These are phyloP conservation scores for Nakazawaea sp. DNA, from an alignment of 805 yeast genomes.

Conservation along the genomic window DNA sequence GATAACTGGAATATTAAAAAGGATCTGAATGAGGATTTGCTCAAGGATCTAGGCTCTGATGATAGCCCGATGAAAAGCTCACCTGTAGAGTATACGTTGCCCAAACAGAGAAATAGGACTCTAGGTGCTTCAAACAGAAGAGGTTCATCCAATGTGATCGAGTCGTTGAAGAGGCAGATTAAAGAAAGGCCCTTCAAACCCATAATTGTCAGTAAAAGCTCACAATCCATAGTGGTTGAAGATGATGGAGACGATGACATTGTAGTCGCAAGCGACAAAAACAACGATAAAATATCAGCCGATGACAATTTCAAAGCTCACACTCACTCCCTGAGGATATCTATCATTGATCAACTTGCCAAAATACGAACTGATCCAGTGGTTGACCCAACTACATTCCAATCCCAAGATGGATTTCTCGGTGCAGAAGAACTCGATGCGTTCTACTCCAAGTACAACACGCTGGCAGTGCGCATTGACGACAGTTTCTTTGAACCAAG, in stretches of 20 bases:
- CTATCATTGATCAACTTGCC: conserved; percentile 11
- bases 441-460: conserved; percentile 32
- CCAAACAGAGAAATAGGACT: conserved; percentile 1
- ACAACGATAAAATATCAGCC: too few species aligned
- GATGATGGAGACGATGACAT: too few species aligned
- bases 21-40: neutral
- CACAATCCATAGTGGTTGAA: conserved; percentile 1
- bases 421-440: conserved; percentile 29
- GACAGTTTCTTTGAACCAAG: conserved; percentile 19
- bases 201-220: conserved; percentile 1
- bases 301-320: too few species aligned
- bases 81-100: neutral
- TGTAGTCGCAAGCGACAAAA: too few species aligned
- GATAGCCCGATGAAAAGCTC: neutral
- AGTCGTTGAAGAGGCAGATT: conserved; percentile 2
- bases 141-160: conserved; percentile 1
- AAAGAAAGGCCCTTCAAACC: conserved; percentile 5
- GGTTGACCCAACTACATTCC: conserved; percentile 15
- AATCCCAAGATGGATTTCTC: conserved; percentile 31
- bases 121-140: conserved; percentile 1
- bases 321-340: too few species aligned
- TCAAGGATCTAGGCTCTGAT: neutral
- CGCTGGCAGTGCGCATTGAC: conserved; percentile 17
- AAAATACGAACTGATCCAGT: neutral
- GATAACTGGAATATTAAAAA: neutral